Evolutionary conservation across 2,329 filamentous ascomycete species (phyloP).

Genomic region (Trichoderma endophyticum): DNA sequence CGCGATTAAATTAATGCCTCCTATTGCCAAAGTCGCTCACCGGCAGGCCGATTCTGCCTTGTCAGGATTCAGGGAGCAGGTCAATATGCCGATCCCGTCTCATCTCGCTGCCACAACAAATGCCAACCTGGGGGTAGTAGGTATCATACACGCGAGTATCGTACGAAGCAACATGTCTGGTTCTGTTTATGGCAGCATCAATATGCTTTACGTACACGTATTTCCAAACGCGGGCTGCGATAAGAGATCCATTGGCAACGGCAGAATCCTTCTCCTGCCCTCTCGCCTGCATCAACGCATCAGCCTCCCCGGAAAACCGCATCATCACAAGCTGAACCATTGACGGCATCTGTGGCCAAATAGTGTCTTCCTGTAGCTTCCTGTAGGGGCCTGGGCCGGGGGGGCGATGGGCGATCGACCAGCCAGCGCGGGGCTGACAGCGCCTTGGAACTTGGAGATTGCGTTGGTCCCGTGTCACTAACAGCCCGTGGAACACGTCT

Average conservation of each 20-base stretch:
- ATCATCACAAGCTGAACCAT: not conserved
- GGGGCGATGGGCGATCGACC: not conserved
- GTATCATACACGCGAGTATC: not conserved
- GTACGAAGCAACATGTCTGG: not conserved
- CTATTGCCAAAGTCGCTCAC: not conserved
- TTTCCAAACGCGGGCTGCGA: not conserved
- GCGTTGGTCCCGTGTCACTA: not conserved
- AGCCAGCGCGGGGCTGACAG: conserved; percentile 5
- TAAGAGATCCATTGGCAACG: not conserved
- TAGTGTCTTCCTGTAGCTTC: not conserved
- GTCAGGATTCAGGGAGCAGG: not conserved
- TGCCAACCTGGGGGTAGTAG: not conserved
- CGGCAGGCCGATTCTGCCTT: not conserved
- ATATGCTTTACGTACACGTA: not conserved
- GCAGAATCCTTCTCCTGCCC: not conserved
- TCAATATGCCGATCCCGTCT: not conserved
- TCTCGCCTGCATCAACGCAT: not conserved
- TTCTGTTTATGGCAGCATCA: not conserved
- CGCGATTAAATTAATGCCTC: not conserved
- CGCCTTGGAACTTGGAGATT: not conserved
- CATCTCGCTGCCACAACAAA: not conserved
- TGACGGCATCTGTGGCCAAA: not conserved
- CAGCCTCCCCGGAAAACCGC: not conserved
- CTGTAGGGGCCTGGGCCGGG: not conserved
- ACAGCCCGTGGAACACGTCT: conserved; percentile 4